Evolutionary conservation across 257 asterid genomes (phyloP), one percentile per base, ranked within the genome.

Genomic region (Gentiana straminea): DNA sequence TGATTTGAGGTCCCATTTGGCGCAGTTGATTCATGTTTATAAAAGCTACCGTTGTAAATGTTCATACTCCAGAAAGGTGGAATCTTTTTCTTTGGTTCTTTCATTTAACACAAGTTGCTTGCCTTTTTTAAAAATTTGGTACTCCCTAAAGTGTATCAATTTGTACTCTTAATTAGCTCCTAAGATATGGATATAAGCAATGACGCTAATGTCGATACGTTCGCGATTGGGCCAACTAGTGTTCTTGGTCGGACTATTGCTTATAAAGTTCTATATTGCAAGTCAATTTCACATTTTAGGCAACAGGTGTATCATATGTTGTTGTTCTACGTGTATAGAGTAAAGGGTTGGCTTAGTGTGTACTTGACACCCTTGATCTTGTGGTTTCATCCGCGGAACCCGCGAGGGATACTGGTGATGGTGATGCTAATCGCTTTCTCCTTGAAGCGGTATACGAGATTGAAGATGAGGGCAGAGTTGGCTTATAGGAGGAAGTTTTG

Each of bases 361-460:
- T 72, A 76, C 68, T 67, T 87, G 47, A 70, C 77, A 44, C 95
- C 95, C 32, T 64, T 76, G 55, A 54, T 88, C 36, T 76, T 92
- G 10, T 83, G 97, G 95, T 65, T 92, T 47, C 94, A 92, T 68
- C 98, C 97, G 1, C 75, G 94, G 12, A 92, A 92, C 35, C 98
- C 97, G 39, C 98, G 85, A 61, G 97, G 95, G 70, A 83, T 92
- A 70, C 44, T 92, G 49, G 80, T 73, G 32, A 70, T 92, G 86
- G 84, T 83, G 61, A 78, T 89, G 0, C 43, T 83, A 52, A 66
- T 85, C 15, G 94, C 91, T 11, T 92, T 92, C 91, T 71, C 80
- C 55, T 62, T 88, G 72, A 85, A 75, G 62, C 86, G 97, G 37
- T 85, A 72, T 75, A 81, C 97, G 6, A 79, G 81, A 64, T 93